Base-by-base conservation (phyloP, 306 rosid genomes). In the Delonix regia region DNA sequence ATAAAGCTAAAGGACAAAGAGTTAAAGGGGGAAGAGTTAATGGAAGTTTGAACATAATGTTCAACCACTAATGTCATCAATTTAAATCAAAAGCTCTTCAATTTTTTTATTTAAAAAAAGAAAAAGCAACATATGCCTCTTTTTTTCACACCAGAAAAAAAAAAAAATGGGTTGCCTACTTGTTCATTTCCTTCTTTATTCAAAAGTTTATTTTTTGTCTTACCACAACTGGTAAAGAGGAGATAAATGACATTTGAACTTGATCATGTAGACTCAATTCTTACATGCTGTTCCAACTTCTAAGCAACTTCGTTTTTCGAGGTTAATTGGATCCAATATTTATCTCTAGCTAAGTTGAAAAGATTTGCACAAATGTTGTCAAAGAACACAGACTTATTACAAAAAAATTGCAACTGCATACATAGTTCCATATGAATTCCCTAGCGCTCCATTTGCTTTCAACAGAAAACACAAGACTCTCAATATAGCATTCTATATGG, bases 81-180 rank as follows among this genome's bases (percentile, higher is more conserved):
- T 34, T 55, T 47, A 69, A 41, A 62, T 73, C 53, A 39, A 25
- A 77, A 76, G 68, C 52, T 30, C 55, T 47, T 22, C 36, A 75
- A 39, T 8, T 24, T 25, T 38, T 62, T 39, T 57, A 78, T 75
- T 73, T 72, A 72, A 36, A 56, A 75, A 56, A 75, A 75, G 66
- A 53, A 57, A 28, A 79, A 61, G 1, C 8, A 7, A 41, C 9
- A 41, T 41, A 13, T 9, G 45, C 13, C 45, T 41, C 45, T 41
- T 41, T 41, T 41, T 1, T 41, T 9, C 12, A 6, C 19, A 76
- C 51, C 21, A 44, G 15, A 11, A 45, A 8, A 16, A 47, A n/a
- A 69, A 19, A 8, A 16, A 47, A n/a, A 69, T 10, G 11, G 18
- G 49, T 36, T 64, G 7, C 28, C 51, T 10, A 19, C 48, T 36